A percentile compares a stretch with the other conserved stretches of the same genome.
These are phyloP conservation scores for Colletotrichum liriopes DNA, from an alignment of 2,329 filamentous ascomycete species.

Conservation along the genomic window DNA sequence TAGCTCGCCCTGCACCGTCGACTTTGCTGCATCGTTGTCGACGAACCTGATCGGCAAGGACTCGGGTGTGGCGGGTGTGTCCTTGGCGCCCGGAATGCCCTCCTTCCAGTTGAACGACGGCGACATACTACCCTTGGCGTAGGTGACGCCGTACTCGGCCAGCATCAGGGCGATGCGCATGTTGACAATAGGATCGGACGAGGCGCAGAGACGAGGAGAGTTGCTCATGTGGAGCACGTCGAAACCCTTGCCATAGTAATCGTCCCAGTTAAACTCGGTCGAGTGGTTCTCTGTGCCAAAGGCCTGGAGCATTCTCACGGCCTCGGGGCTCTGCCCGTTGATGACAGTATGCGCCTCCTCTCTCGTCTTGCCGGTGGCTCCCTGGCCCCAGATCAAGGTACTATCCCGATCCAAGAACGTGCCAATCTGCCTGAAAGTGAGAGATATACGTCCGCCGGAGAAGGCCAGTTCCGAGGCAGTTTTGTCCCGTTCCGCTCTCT, in stretches of 20 bases:
- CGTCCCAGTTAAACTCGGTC: conserved; percentile 81
- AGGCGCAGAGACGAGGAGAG: conserved; percentile 67
- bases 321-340: conserved; percentile 78
- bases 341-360: conserved; percentile 74
- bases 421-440: conserved; percentile 92
- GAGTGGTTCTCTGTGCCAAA: conserved; percentile 90
- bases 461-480: conserved; percentile 79
- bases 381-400: conserved; percentile 89
- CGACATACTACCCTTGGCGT: conserved; percentile 62
- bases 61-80: conserved; percentile 44
- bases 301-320: conserved; percentile 79
- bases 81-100: conserved; percentile 29
- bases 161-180: conserved; percentile 66
- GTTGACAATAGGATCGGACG: conserved; percentile 64
- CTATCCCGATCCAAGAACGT: conserved; percentile 83
- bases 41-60: conserved; percentile 63
- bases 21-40: conserved; percentile 67
- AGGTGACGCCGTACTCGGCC: conserved; percentile 62
- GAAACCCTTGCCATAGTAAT: conserved; percentile 83
- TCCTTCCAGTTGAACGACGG: conserved; percentile 49
- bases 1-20: conserved; percentile 64
- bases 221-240: conserved; percentile 81
- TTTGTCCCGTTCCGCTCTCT: conserved; percentile 79
- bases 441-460: conserved; percentile 84
- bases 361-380: conserved; percentile 79